Conservation (phyloP, 176 grass and related monocot species). For the Alopecurus myosuroides region DNA sequence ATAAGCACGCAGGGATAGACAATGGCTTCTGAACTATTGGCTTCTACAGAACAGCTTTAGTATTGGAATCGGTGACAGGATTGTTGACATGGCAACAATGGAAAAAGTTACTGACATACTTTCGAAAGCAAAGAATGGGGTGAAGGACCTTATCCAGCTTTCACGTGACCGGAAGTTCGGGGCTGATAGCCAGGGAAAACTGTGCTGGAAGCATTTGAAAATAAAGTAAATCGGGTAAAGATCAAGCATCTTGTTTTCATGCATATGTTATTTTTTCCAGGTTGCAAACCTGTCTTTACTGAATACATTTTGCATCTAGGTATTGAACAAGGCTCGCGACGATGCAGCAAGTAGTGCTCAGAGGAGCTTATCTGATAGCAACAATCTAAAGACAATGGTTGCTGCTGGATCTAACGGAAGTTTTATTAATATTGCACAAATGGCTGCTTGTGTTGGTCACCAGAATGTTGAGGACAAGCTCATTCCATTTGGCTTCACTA, state of each 20-base stretch:
- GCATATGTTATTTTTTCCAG: not conserved
- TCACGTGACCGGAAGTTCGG: conserved; percentile 53
- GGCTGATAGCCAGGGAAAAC: conserved; percentile 79
- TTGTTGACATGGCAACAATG: conserved; percentile 86
- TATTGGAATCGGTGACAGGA: conserved; percentile 91
- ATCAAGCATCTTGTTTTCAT: not conserved
- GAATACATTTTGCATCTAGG: conserved; percentile 40
- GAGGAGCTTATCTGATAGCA: conserved; percentile 88
- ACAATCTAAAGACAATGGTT: conserved; percentile 95
- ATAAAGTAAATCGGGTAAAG: conserved; percentile 82
- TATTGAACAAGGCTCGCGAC: conserved; percentile 89
- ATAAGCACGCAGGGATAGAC: no score
- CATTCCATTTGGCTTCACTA: conserved; percentile 79
- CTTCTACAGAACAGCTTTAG: conserved; percentile 80
- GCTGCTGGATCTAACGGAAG: conserved; percentile 86
- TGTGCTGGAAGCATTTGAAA: conserved; percentile 90
- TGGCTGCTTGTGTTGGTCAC: conserved; percentile 94
- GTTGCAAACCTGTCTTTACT: not conserved
- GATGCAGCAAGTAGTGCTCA: conserved; percentile 88
- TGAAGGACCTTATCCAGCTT: conserved; percentile 77
- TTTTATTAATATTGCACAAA: conserved; percentile 94
- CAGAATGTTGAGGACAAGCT: conserved; percentile 92
- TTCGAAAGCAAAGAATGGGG: conserved; percentile 69
- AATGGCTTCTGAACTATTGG: conserved; percentile 98
- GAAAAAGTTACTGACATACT: conserved; percentile 74